Conservation (phyloP, 2,329 filamentous ascomycete genomes). For the Ampelomyces quisqualis region DNA sequence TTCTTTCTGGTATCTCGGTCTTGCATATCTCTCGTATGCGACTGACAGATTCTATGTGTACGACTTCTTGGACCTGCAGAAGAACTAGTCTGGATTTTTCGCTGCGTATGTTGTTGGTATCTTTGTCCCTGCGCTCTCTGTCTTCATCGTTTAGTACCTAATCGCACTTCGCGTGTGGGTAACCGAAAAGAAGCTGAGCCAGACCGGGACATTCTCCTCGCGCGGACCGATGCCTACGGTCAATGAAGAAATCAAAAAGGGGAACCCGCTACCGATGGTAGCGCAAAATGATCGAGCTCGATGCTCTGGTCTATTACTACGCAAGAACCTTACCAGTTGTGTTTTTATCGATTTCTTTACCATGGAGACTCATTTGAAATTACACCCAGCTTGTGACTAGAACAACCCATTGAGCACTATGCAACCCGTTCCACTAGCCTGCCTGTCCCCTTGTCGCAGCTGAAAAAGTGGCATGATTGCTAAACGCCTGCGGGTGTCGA, state of each 20-base stretch:
- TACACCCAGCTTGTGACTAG: not conserved
- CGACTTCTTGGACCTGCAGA: conserved; percentile 65
- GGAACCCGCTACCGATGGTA: conserved; percentile 21
- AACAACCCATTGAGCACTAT: conserved; percentile 1
- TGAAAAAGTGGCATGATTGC: conserved; percentile 6
- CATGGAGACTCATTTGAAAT: conserved; percentile 9
- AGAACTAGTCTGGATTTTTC: conserved; percentile 55
- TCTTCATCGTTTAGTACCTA: conserved; percentile 48
- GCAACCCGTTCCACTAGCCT: conserved; percentile 3
- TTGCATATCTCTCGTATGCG: conserved; percentile 72
- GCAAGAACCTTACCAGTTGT: not conserved
- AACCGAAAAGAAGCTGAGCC: conserved; percentile 49
- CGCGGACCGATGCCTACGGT: conserved; percentile 6
- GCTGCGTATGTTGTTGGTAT: conserved; percentile 63
- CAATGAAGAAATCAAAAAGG: conserved; percentile 22
- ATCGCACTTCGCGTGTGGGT: conserved; percentile 44
- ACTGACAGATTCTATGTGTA: conserved; percentile 76
- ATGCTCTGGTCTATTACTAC: not conserved
- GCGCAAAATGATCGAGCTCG: conserved; percentile 14
- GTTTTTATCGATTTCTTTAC: conserved; percentile 6
- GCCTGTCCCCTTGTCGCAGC: conserved; percentile 8
- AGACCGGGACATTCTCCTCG: conserved; percentile 40
- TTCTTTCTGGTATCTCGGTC: conserved; percentile 69
- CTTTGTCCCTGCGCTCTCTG: conserved; percentile 41
- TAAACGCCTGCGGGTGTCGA: conserved; percentile 8